phyloP scores from a whole-genome alignment of 2,329 filamentous ascomycete genomes.

The Corynespora cassiicola region DNA sequence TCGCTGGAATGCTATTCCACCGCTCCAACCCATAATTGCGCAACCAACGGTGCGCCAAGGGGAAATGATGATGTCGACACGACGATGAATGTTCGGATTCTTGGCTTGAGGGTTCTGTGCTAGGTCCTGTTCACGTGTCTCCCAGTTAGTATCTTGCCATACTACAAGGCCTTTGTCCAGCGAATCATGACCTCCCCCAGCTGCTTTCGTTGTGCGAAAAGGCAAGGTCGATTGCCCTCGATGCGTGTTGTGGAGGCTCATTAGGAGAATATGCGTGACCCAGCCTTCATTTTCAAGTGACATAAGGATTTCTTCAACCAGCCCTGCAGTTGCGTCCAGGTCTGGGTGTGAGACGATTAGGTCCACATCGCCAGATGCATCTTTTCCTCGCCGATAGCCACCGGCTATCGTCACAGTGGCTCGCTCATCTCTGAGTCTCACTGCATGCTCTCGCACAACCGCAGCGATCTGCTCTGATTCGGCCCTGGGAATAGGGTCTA shows the following conservation, averaged over 20 bases:
- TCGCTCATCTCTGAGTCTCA: conserved; percentile 60
- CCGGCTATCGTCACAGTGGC: conserved; percentile 74
- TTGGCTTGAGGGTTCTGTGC: conserved; percentile 49
- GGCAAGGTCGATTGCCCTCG: conserved; percentile 72
- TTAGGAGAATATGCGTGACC: conserved; percentile 81
- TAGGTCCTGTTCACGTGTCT: conserved; percentile 45
- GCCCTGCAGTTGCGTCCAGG: conserved; percentile 68
- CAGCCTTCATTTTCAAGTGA: conserved; percentile 72
- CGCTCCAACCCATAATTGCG: conserved; percentile 86
- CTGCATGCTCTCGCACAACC: conserved; percentile 71
- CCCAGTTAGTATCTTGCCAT: conserved; percentile 75
- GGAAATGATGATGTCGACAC: conserved; percentile 90
- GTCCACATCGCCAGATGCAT: conserved; percentile 80
- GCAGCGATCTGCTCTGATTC: conserved; percentile 76
- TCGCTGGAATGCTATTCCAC: conserved; percentile 87
- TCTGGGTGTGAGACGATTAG: conserved; percentile 82
- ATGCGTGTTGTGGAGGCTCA: conserved; percentile 73
- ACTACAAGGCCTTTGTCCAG: conserved; percentile 92
- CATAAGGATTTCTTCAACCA: conserved; percentile 75
- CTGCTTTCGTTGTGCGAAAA: conserved; percentile 51
- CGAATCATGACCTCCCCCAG: conserved; percentile 75
- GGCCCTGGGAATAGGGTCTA: conserved; percentile 69
- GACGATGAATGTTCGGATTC: conserved; percentile 77
- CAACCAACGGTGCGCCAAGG: conserved; percentile 91
- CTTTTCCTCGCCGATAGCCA: conserved; percentile 81